Evolutionary conservation across 129 eudicot species (phyloP).

Genomic region (Pseudognaphalium luteoalbum): DNA sequence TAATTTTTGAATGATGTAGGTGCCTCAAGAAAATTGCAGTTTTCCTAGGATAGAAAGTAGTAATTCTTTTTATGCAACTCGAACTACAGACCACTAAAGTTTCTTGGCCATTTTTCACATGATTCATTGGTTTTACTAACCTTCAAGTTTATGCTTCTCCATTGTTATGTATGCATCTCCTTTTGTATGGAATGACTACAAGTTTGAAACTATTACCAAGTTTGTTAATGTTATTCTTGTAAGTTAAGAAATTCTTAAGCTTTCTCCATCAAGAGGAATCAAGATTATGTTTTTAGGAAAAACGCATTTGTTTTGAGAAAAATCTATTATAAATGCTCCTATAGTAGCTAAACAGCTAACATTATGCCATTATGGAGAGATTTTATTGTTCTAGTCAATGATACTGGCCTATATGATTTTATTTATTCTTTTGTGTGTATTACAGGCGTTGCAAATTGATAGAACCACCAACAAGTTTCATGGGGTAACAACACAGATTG

Average conservation of each 20-base stretch:
- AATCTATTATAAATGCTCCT: neutral
- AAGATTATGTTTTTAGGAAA: neutral
- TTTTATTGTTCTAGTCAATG: neutral
- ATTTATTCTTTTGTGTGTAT: neutral
- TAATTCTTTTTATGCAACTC: too few species aligned
- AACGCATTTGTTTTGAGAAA: neutral
- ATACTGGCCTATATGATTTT: neutral
- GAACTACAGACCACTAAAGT: too few species aligned
- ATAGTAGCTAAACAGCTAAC: neutral
- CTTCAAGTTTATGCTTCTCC: too few species aligned
- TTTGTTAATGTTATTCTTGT: neutral
- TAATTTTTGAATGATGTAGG: too few species aligned
- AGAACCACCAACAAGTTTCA: slow-evolving; percentile 2
- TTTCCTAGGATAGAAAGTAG: too few species aligned
- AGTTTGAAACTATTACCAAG: neutral
- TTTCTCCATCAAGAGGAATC: neutral
- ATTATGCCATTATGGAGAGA: too few species aligned
- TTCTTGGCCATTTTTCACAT: too few species aligned
- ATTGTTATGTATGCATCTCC: neutral
- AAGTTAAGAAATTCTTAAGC: neutral
- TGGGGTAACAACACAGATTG: neutral
- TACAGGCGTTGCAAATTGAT: slow-evolving; percentile 9
- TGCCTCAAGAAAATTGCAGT: too few species aligned
- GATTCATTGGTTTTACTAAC: too few species aligned
- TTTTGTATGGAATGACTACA: neutral